These are phyloP conservation scores for Talaromyces funiculosus DNA, from an alignment of 2,329 filamentous ascomycete genomes.

Conservation along the genomic window DNA sequence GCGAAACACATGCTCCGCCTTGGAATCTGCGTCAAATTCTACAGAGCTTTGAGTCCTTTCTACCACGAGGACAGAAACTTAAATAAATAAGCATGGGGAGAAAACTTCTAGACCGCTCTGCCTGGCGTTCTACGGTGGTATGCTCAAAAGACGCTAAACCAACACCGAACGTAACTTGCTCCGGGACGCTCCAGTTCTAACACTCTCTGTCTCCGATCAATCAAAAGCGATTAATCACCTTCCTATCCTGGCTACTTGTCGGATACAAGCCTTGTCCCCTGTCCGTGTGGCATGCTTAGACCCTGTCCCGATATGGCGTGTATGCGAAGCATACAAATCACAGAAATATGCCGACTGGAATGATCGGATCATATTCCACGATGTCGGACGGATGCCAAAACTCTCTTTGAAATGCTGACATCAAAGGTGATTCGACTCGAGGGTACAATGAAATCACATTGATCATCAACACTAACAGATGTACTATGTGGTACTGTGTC, in stretches of 20 bases:
- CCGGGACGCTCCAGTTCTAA: background rate
- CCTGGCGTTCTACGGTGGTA: background rate
- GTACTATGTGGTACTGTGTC: background rate
- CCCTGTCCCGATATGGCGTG: background rate
- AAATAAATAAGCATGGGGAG: background rate
- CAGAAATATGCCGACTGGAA: background rate
- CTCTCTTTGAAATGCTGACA: background rate
- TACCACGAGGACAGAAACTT: background rate
- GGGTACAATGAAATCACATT: background rate
- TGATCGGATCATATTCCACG: background rate
- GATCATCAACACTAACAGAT: background rate
- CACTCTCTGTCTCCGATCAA: background rate
- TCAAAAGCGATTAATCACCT: background rate
- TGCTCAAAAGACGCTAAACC: background rate
- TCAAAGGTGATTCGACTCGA: background rate
- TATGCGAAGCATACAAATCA: background rate
- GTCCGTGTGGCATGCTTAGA: no score
- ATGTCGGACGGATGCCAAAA: background rate
- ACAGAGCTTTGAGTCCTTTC: background rate
- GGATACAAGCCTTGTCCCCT: background rate
- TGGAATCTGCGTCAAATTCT: background rate
- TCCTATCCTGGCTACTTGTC: background rate
- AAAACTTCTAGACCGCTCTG: background rate
- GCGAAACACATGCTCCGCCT: background rate
- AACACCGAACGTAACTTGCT: background rate